Evolutionary conservation across 1,139 yeast genomes (phyloP), one percentile per base, ranked within the genome.

Genomic region (Saccharomyces hybrid): DNA sequence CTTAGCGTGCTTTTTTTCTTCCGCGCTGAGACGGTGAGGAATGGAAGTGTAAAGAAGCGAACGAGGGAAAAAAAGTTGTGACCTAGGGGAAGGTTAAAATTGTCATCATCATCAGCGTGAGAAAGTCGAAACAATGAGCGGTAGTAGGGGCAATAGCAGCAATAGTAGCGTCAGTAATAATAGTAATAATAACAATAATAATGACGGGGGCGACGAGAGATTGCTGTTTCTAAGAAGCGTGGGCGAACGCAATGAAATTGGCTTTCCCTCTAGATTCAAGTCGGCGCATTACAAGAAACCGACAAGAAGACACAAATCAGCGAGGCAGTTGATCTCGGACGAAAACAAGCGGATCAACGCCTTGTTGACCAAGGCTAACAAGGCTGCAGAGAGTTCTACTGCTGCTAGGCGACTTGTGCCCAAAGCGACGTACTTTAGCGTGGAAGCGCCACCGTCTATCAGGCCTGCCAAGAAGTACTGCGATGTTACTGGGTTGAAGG

Each of bases 401-500:
- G 52, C 34, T 8, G 48, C 28, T 56, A 51, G 16, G 46, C 48
- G 50, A 41, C 49, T 16, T 44, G 51, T 31, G 55, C 57, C 63
- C 51, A 56, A 62, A 31, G 65, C 85, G 5, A 83, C 88, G 0
- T 84, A 80, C 67, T 75, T 79, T 51, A 78, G 84, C 20, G 74
- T 91, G 7, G 82, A 81, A 34, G 96, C 97, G 0, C 96, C 97
- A 2, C 99, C 99, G 0, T 85, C 95, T 5, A 72, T 91, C 60
- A 78, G 76, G 61, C 98, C 98, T 0, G 75, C 77, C 23, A 88
- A 86, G 71, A 85, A 83, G 64, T 93, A 90, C 73, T 93, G 99
- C 72, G 99, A 93, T 69, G 83, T 93, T 52, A 93, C 99, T 0
- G 99, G 99, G 0, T 75, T 93, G 27, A 85, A 82, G 53, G 95